Evolutionary conservation across 176 grass and related monocot genomes (phyloP).

Genomic region (Zizania latifolia): DNA sequence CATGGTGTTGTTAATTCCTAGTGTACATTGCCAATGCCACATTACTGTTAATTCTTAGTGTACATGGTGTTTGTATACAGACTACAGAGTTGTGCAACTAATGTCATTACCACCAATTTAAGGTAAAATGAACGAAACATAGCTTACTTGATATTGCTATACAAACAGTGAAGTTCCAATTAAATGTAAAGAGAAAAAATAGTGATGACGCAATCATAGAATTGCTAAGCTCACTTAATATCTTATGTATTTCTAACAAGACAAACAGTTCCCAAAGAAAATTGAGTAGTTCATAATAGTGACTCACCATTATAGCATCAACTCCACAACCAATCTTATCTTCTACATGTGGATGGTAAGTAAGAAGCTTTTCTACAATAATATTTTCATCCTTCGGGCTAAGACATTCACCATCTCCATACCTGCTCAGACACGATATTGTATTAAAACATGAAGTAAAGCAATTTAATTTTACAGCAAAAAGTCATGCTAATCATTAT

Average conservation of each 20-base stretch:
- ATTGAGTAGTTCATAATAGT: background rate
- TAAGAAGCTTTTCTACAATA: slow-evolving; percentile 67
- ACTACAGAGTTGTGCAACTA: background rate
- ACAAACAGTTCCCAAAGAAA: background rate
- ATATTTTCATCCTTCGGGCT: slow-evolving; percentile 50
- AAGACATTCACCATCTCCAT: slow-evolving; percentile 65
- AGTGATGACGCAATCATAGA: background rate
- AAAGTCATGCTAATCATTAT: background rate
- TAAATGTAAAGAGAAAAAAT: background rate
- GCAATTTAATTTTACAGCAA: background rate
- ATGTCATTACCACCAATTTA: background rate
- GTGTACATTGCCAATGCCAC: background rate
- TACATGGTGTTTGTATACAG: background rate
- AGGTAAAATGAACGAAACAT: background rate
- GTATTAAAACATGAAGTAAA: background rate
- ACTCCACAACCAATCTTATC: slow-evolving; percentile 91
- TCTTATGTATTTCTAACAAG: background rate
- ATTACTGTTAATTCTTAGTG: background rate
- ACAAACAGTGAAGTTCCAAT: background rate
- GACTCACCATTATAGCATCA: slow-evolving; percentile 75
- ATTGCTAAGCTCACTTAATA: background rate
- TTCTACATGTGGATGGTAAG: slow-evolving; percentile 61
- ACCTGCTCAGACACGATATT: slow-evolving; percentile 38
- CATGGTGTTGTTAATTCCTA: background rate
- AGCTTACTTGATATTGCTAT: background rate